A percentile compares a stretch with the other conserved stretches of the same genome.
Evolutionary conservation across 2,329 filamentous ascomycete species (phyloP).

Genomic region (Ceratocystis diversiconidia): DNA sequence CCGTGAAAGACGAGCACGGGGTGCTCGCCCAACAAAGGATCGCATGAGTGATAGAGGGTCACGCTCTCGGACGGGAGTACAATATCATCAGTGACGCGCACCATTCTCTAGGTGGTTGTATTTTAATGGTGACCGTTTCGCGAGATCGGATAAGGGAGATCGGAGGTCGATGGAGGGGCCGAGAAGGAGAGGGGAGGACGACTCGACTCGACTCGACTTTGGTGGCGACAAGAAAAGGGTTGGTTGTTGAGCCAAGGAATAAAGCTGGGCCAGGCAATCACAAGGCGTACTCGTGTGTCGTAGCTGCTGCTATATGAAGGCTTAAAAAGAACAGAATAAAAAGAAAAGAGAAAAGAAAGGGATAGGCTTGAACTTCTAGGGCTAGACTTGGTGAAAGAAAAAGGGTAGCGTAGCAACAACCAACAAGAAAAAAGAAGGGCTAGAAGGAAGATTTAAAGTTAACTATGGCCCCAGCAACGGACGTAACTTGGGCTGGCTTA

Average conservation of each 20-base stretch:
- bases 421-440: neutral
- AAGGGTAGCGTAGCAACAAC: neutral
- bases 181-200: neutral
- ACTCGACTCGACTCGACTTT: neutral
- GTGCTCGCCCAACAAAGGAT: conserved; percentile 66
- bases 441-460: conserved; percentile 4
- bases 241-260: neutral
- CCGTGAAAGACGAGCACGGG: conserved; percentile 86
- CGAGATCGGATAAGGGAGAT: neutral
- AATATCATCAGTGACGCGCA: conserved; percentile 65
- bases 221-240: neutral
- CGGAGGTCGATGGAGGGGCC: neutral
- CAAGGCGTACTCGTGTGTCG: neutral
- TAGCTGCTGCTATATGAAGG: neutral
- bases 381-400: neutral
- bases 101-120: conserved; percentile 46
- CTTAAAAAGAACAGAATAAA: neutral
- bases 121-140: neutral
- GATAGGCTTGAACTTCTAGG: neutral
- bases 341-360: neutral
- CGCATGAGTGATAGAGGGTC: conserved; percentile 76
- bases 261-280: neutral
- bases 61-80: conserved; percentile 68
- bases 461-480: conserved; percentile 1
- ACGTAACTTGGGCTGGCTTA: neutral